Evolutionary conservation across 176 grass and related monocot genomes (phyloP), one percentile per base, ranked within the genome.

Genomic region (Hsuehochloa calcarea): DNA sequence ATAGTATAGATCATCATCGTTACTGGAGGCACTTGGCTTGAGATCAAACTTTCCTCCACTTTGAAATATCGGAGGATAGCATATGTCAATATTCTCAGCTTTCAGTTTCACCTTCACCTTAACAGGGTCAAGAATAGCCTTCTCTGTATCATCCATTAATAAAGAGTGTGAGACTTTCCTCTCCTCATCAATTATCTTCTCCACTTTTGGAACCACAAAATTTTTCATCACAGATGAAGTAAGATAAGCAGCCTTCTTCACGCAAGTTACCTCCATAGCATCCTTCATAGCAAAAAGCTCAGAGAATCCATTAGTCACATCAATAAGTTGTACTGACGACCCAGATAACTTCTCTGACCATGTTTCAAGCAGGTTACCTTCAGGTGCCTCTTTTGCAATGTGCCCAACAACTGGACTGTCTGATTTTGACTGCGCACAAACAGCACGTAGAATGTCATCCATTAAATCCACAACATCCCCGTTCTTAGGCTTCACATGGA

Each of bases 31-130:
- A 60, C 91, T 85, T 73, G 96, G 91, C 76, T 82, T 88, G 26
- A 98, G 89, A 86, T 98, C 96, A 69, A 95, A 98, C 88, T 94
- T 92, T 8, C 96, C 93, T 41, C 96, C 96, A 77, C 92, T 93
- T 80, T 98, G 93, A 78, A 98, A 98, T 41, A 98, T 90, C 29
- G 93, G 96, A 75, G 93, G 91, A 70, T 95, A 95, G 63, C 96
- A 98, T 84, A 95, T 98, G 44, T 93, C 96, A 89, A 98, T 88
- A 84, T 98, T 93, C 54, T 93, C 93, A 65, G 89, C 65, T 55
- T 95, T 98, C 64, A 98, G 51, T 72, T 98, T 95, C 25, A 95
- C 91, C 68, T 92, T 95, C 49, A 95, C 83, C 83, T 81, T 98
- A 46, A 94, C 45, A 74, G 93, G 93, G 16, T 95, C 87, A 77